Percentiles rank a stretch among this genome's conserved stretches.
Conservation (phyloP, 305 asterid genomes). For the Fraxinus nigra region DNA sequence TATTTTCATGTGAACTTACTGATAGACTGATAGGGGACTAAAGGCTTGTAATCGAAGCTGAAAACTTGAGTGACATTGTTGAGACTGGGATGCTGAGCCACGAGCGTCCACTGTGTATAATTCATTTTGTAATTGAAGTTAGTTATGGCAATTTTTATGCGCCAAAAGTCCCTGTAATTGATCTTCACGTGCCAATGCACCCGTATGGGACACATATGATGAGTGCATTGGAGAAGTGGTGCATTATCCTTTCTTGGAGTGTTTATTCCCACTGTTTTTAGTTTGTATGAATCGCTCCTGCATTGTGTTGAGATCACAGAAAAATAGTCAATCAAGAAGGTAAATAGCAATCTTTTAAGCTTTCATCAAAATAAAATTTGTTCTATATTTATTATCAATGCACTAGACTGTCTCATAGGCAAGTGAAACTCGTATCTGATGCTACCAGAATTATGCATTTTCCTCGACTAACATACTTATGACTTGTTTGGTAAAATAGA, state of each 20-base stretch:
- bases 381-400: background rate
- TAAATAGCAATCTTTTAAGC: background rate
- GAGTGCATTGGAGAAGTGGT: conserved; percentile 65
- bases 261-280: conserved; percentile 51
- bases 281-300: conserved; percentile 49
- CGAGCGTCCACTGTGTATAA: conserved; percentile 64
- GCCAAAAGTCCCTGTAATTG: conserved; percentile 73
- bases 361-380: background rate
- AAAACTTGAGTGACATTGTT: conserved; percentile 74
- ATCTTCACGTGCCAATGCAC: conserved; percentile 78
- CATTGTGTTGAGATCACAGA: background rate
- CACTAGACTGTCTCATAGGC: background rate
- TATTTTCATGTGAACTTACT: conserved; percentile 37
- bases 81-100: conserved; percentile 79
- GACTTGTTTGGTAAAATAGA: background rate
- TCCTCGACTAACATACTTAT: background rate
- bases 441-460: background rate
- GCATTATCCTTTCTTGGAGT: conserved; percentile 58
- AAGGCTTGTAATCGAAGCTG: conserved; percentile 70
- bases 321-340: background rate
- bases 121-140: conserved; percentile 70
- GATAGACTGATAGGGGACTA: conserved; percentile 67
- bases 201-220: conserved; percentile 76
- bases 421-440: background rate
- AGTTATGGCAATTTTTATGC: conserved; percentile 66